Percentiles rank a stretch among this genome's conserved stretches.
These are phyloP conservation scores for Rheum nobile DNA, from an alignment of 148 eudicot genomes.

Conservation along the genomic window DNA sequence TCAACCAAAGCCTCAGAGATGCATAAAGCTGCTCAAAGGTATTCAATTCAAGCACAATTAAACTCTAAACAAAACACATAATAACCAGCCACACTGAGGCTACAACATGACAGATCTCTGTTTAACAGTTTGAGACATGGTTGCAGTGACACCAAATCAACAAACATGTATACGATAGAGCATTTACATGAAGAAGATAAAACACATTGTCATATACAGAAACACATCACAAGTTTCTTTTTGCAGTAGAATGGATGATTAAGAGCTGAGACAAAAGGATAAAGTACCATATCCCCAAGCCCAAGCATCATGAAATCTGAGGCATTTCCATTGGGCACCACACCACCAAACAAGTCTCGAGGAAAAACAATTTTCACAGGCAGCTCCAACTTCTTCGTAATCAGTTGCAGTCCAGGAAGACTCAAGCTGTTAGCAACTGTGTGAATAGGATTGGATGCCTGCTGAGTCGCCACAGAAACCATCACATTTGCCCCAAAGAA, in stretches of 20 bases:
- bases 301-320: slow-evolving; percentile 96
- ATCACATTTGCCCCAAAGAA: slow-evolving; percentile 95
- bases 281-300: slow-evolving; percentile 93
- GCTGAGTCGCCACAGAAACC: slow-evolving; percentile 98
- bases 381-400: slow-evolving; percentile 81
- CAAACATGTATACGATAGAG: neutral
- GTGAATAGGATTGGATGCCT: slow-evolving; percentile 95
- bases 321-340: slow-evolving; percentile 44
- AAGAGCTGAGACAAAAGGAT: slow-evolving; percentile 8
- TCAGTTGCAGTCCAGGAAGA: slow-evolving; percentile 89
- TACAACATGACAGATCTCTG: neutral
- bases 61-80: neutral
- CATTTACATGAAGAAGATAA: neutral
- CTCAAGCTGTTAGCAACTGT: slow-evolving; percentile 88
- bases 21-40: neutral
- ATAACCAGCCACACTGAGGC: neutral
- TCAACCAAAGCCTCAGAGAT: neutral
- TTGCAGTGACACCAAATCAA: neutral
- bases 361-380: slow-evolving; percentile 97
- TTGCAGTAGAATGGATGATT: neutral
- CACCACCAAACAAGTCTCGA: slow-evolving; percentile 69
- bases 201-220: neutral
- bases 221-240: neutral
- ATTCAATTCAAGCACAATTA: neutral
- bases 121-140: neutral